A percentile compares a stretch with the other conserved stretches of the same genome.
Evolutionary conservation across 495 filamentous ascomycete genomes (phyloP).

Genomic region (Hypoxylon cercidicola): DNA sequence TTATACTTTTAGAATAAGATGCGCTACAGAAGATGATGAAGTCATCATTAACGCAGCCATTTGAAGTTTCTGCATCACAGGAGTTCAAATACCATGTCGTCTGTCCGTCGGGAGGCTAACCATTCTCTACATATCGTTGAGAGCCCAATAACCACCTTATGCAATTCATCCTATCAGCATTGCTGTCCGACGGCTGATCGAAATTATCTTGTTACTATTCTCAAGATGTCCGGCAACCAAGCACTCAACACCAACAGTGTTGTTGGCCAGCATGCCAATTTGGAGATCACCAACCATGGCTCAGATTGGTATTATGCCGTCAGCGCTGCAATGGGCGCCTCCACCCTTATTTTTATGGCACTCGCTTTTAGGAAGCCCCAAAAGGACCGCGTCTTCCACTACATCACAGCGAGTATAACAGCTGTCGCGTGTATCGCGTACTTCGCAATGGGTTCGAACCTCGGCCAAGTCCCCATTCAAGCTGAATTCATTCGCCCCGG

Average conservation of each 20-base stretch:
- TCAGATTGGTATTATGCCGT: constrained; percentile 65
- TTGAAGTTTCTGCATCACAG: neutral
- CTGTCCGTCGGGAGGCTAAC: neutral
- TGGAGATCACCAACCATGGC: constrained; percentile 70
- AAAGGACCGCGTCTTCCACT: constrained; percentile 72
- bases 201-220: neutral
- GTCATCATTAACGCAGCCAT: constrained; percentile 17
- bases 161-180: neutral
- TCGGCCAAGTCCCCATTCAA: constrained; percentile 71
- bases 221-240: constrained; percentile 49
- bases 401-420: constrained; percentile 69
- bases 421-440: constrained; percentile 73
- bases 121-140: neutral
- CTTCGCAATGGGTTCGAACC: constrained; percentile 74
- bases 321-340: constrained; percentile 59
- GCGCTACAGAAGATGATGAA: constrained; percentile 24
- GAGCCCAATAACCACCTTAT: neutral
- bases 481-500: constrained; percentile 61
- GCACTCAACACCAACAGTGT: constrained; percentile 61
- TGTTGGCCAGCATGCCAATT: constrained; percentile 53
- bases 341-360: constrained; percentile 55
- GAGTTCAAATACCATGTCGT: constrained; percentile 11
- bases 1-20: constrained; percentile 2
- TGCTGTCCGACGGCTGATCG: neutral
- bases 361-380: constrained; percentile 60